phyloP scores from a whole-genome alignment of 345 rosid species.

The Eucalyptus cloeziana region DNA sequence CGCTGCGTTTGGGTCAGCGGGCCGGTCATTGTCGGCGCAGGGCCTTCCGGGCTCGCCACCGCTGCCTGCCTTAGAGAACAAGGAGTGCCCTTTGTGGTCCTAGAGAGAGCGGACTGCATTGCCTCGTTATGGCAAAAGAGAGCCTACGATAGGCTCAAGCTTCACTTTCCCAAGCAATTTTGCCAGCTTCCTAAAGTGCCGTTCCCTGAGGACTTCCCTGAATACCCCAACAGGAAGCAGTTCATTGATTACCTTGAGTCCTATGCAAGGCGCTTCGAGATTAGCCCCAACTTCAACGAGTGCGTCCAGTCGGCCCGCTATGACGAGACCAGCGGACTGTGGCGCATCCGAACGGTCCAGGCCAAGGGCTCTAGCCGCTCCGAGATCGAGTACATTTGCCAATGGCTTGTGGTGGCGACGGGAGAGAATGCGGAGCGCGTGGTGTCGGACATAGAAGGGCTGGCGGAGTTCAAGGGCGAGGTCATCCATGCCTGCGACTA shows the following conservation, averaged over 20 bases:
- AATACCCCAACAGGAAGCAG: conserved; percentile 23
- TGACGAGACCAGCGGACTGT: conserved; percentile 16
- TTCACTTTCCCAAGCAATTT: conserved; percentile 43
- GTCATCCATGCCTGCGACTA: conserved; percentile 26
- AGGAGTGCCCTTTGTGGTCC: conserved; percentile 33
- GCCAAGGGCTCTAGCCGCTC: not conserved
- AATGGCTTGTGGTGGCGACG: conserved; percentile 46
- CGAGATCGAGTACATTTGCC: conserved; percentile 35
- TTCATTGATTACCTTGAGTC: conserved; percentile 32
- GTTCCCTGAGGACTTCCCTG: conserved; percentile 30
- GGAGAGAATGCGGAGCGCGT: conserved; percentile 43
- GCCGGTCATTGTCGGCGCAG: conserved; percentile 28
- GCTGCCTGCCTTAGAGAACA: conserved; percentile 35
- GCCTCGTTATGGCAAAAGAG: conserved; percentile 41
- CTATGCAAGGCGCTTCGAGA: conserved; percentile 22
- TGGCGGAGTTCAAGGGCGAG: conserved; percentile 20
- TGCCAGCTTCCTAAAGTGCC: conserved; percentile 37
- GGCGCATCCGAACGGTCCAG: conserved; percentile 25
- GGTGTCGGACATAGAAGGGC: conserved; percentile 33
- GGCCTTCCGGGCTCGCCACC: conserved; percentile 30
- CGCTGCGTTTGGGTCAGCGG: conserved; percentile 29
- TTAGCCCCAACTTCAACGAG: conserved; percentile 26
- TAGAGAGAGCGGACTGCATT: conserved; percentile 32
- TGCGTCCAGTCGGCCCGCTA: conserved; percentile 22
- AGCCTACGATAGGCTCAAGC: conserved; percentile 38